phyloP scores from a whole-genome alignment of 768 basidiomycete genomes.

The Lactifluus echinatus region DNA sequence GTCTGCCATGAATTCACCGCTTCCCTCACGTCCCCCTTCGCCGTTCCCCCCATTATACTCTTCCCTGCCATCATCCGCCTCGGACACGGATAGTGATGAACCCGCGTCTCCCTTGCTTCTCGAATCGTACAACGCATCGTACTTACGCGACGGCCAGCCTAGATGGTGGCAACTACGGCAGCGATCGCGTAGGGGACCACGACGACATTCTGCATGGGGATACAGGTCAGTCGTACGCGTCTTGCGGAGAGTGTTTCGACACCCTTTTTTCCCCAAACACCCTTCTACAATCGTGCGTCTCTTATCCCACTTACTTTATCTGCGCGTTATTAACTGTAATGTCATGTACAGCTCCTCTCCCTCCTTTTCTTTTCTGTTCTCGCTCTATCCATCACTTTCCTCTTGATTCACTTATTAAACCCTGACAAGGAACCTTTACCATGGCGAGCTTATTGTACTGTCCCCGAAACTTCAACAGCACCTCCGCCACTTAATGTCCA shows the following conservation, averaged over 20 bases:
- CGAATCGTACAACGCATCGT: slow-evolving; percentile 27
- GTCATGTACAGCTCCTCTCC: slow-evolving; percentile 46
- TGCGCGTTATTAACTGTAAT: slow-evolving; percentile 8
- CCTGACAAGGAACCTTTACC: slow-evolving; percentile 93
- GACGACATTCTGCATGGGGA: slow-evolving; percentile 35
- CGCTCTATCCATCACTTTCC: slow-evolving; percentile 74
- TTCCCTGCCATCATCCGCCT: slow-evolving; percentile 44
- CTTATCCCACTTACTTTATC: neutral
- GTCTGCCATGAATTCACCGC: slow-evolving; percentile 37
- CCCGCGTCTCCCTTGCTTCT: slow-evolving; percentile 34
- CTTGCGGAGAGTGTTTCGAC: slow-evolving; percentile 48
- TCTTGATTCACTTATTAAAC: slow-evolving; percentile 87
- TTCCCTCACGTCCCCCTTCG: slow-evolving; percentile 54
- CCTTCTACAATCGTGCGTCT: slow-evolving; percentile 68
- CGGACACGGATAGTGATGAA: slow-evolving; percentile 58
- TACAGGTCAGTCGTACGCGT: slow-evolving; percentile 47
- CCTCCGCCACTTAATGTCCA: slow-evolving; percentile 35
- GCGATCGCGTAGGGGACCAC: slow-evolving; percentile 42
- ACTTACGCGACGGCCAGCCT: slow-evolving; percentile 33
- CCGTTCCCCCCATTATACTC: slow-evolving; percentile 49
- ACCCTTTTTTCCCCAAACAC: slow-evolving; percentile 71
- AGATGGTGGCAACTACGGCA: slow-evolving; percentile 46
- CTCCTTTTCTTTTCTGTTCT: slow-evolving; percentile 72
- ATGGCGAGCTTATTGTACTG: slow-evolving; percentile 88
- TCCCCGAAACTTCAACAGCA: slow-evolving; percentile 43